Base-by-base conservation (phyloP, 2,329 filamentous ascomycete species). In the Aspergillus brunneoviolaceus region DNA sequence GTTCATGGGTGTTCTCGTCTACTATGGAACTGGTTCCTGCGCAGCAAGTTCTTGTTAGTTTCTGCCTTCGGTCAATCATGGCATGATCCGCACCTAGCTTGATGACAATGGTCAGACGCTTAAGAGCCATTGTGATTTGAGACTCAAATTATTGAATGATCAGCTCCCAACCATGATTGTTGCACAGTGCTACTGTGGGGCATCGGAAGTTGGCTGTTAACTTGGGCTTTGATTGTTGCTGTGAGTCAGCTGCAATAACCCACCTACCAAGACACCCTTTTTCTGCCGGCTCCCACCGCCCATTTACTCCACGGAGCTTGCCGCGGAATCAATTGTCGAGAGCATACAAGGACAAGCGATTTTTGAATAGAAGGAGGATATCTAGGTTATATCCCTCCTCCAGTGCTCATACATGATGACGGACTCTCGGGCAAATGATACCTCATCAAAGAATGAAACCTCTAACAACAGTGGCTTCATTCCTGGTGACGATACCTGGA, bases 21-120 rank as follows among this genome's bases (percentile, higher is more conserved):
- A 99, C 93, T 68, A 99, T 98, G n/a, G 95, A 98, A 77, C 92
- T 97, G 51, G 95, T 98, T 70, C 95, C 95, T 99, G 68, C 62
- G 60, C 53, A 47, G 64, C 60, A 65, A 52, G n/a, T 21, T 57
- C 31, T 47, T 50, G 60, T 71, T 60, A 69, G 61, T 27, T 53
- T 56, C 51, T 48, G 51, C n/a, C 39, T 31, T 42, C 42, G n/a
- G 42, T 53, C 14, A 51, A 45, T 10, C 45, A 59, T 51, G 64
- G 62, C 62, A 65, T 60, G 65, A 67, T 66, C 67, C 71, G 69
- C 70, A 77, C 75, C 75, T 61, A 77, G 59, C 65, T 77, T 77
- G 57, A 77, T 77, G 57, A 77, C 74, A 54, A 77, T 71, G 21
- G 73, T 77, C 21, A 76, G 69, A 51, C 65, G 64, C 35, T 69